phyloP scores from a whole-genome alignment of 2,329 filamentous ascomycete genomes.

The Bimuria novae-zelandiae region DNA sequence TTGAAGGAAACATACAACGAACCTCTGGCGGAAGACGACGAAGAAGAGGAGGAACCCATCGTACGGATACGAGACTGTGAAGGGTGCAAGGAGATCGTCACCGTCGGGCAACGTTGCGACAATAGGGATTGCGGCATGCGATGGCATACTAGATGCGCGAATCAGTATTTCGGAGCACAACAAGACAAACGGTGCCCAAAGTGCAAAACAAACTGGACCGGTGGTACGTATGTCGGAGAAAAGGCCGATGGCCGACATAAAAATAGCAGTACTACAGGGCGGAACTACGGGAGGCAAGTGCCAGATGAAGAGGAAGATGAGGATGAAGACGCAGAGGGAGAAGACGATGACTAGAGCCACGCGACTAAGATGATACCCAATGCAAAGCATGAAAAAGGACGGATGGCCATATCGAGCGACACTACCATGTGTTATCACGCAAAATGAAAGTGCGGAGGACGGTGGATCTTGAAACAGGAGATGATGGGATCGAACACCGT shows the following conservation, averaged over 20 bases:
- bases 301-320: constrained; percentile 1
- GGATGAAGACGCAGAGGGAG: neutral
- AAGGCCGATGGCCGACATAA: constrained; percentile 26
- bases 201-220: constrained; percentile 37
- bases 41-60: constrained; percentile 51
- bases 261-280: constrained; percentile 5
- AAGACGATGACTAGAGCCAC: too few species aligned
- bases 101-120: constrained; percentile 55
- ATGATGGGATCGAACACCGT: too few species aligned
- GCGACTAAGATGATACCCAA: neutral
- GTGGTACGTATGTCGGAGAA: constrained; percentile 58
- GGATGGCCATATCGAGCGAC: too few species aligned
- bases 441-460: too few species aligned
- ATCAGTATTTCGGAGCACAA: constrained; percentile 32
- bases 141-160: constrained; percentile 43
- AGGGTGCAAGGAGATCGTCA: constrained; percentile 89
- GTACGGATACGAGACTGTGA: constrained; percentile 83
- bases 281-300: neutral
- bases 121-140: constrained; percentile 34
- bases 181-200: constrained; percentile 34
- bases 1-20: constrained; percentile 91
- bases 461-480: too few species aligned
- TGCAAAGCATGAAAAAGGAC: neutral
- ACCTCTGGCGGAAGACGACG: constrained; percentile 58
- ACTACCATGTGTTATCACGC: too few species aligned